These are phyloP conservation scores for Cystobasidiaceae sp. DNA, from an alignment of 1,284 basidiomycete genomes.

Conservation along the genomic window DNA sequence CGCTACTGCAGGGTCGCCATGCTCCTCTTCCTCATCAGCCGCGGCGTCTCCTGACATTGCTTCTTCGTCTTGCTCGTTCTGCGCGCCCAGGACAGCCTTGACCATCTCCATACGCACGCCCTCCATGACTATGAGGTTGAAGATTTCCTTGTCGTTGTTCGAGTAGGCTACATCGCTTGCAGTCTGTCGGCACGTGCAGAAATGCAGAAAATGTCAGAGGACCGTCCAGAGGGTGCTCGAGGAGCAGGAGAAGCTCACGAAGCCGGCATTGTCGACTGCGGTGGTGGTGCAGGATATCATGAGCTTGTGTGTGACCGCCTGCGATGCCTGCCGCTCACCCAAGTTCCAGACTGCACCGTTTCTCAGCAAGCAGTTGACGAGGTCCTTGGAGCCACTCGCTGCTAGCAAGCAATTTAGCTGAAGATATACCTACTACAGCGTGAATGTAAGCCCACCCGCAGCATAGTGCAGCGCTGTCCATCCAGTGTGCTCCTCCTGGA, in stretches of 20 bases:
- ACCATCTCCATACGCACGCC: slow-evolving; percentile 64
- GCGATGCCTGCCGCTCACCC: slow-evolving; percentile 50
- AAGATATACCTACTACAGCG: not conserved
- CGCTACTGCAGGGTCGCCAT: slow-evolving; percentile 21
- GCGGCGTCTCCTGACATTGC: slow-evolving; percentile 28
- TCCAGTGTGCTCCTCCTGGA: slow-evolving; percentile 73
- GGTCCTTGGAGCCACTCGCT: slow-evolving; percentile 42
- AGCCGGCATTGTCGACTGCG: slow-evolving; percentile 37
- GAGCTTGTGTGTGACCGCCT: not conserved
- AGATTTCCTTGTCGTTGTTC: slow-evolving; percentile 67
- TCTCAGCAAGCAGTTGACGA: slow-evolving; percentile 65
- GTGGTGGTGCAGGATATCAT: not conserved
- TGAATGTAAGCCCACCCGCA: slow-evolving; percentile 51
- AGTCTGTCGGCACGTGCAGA: slow-evolving; percentile 53
- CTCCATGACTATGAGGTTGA: slow-evolving; percentile 72
- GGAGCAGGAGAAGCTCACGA: slow-evolving; percentile 27
- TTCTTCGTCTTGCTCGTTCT: not conserved
- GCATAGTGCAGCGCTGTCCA: slow-evolving; percentile 85
- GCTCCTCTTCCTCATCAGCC: slow-evolving; percentile 30
- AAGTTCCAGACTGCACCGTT: slow-evolving; percentile 89
- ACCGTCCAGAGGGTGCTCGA: not conserved
- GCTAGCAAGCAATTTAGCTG: not conserved
- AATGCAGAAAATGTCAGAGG: not conserved
- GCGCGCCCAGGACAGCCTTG: slow-evolving; percentile 40
- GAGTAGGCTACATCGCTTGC: slow-evolving; percentile 84